Evolutionary conservation across 225 moss, liverwort and hornwort species (phyloP), one percentile per base, ranked within the genome.

Genomic region (Bryoerythrophyllum caledonicum): DNA sequence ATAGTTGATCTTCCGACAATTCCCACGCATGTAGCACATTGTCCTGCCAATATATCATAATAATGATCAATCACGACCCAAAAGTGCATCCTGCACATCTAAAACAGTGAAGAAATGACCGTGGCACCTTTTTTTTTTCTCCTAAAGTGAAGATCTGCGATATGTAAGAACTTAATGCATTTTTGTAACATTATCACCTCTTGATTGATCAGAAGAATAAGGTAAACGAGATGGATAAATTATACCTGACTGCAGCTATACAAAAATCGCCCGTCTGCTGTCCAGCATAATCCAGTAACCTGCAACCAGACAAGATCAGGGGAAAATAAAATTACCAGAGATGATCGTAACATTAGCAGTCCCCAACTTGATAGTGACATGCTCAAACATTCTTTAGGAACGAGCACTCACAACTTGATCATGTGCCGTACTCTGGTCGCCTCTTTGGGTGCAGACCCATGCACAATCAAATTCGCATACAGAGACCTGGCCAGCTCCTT

Each of bases 181-280:
- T 58, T n/a, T n/a, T 28, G 65, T 17, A 72, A 26, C 3, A 65
- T 53, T 35, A 51, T 13, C 59, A 64, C 53, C 46, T 20, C 60
- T 77, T 35, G 20, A 14, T 43, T 54, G 64, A 64, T 70, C 24
- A 44, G 54, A 82, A 62, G 7, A 44, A 63, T 30, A 63, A 63
- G 59, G 41, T 35, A 35, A 38, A 55, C 55, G 71, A 68, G 60
- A 62, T 59, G 41, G 24, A 76, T 23, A 32, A 27, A 57, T 7
- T 25, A 75, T 75, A 95, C 96, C 96, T 97, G 93, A 70, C 93
- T 86, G 85, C 93, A 99, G 88, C 88, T 99, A 79, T 95, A 95
- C 35, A 99, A 78, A 59, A 84, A 86, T 66, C 82, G 84, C 10
- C 93, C 99, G 86, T 99, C 88, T 78, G 60, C 75, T 25, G 83